Evolutionary conservation across 805 yeast genomes (phyloP), one percentile per base, ranked within the genome.

Genomic region (Millerago galiae): DNA sequence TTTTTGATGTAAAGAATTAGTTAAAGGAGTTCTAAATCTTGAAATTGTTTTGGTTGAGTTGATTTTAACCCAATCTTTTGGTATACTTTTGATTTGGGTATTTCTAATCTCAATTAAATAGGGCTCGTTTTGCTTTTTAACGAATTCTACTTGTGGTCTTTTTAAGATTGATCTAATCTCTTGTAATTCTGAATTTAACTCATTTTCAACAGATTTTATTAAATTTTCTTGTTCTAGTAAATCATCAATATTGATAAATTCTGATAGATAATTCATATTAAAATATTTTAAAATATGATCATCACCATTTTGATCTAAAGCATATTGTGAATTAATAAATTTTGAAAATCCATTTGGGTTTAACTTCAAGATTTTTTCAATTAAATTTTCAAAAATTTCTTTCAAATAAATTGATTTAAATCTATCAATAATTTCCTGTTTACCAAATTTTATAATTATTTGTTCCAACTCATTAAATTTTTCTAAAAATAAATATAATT

Each of bases 41-140:
- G 88, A 75, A 2, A 87, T 80, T 2, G 78, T 60, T 47, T 78
- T 68, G 37, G 95, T 74, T 8, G 83, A 83, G 52, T 76, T 83
- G 24, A 85, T 74, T 51, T 86, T 83, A 11, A 82, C 63, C 96
- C 96, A 91, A 40, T 76, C 78, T 2, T 65, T 52, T 0, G 98
- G 98, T 2, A 90, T 61, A 1, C 64, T 60, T 34, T 74, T 75
- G 4, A 50, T 14, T 2, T 73, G 67, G 11, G 73, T 62, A 47
- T 80, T 79, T 35, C 87, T 66, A 0, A 91, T 80, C 53, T 90
- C 96, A 17, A 93, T 71, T 37, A 90, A 64, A 54, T 81, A 84
- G 2, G 87, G 82, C 16, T 82, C 84, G 40, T 78, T 81, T 39
- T 74, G 70, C 42, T 75, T 78, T 12, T 79, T 71, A 24, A 69